Percentiles rank a stretch among this genome's conserved stretches.
These are phyloP conservation scores for Kurtzmaniella quercitrusa DNA, from an alignment of 1,139 yeast species.

Conservation along the genomic window DNA sequence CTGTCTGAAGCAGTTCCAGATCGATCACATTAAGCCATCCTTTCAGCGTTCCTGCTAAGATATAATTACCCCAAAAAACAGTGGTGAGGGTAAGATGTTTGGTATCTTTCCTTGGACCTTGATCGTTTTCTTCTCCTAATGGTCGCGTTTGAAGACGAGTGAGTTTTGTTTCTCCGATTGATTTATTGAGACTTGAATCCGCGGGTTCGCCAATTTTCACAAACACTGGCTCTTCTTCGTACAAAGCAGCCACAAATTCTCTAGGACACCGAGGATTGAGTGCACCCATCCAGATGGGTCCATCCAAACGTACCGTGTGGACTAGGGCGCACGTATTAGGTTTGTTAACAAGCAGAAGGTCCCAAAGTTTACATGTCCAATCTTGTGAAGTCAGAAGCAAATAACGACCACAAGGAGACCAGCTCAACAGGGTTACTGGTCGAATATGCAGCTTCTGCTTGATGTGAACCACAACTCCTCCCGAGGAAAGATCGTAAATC, in stretches of 20 bases:
- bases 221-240: conserved; percentile 53
- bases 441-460: conserved; percentile 61
- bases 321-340: conserved; percentile 32
- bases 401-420: conserved; percentile 76
- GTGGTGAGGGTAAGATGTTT: conserved; percentile 29
- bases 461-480: conserved; percentile 50
- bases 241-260: conserved; percentile 45
- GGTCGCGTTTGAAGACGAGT: not conserved
- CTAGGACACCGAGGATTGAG: conserved; percentile 50
- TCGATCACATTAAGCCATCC: conserved; percentile 66
- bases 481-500: conserved; percentile 68
- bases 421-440: conserved; percentile 69
- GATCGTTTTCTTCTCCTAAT: conserved; percentile 4
- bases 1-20: conserved; percentile 23
- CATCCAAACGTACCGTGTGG: conserved; percentile 52
- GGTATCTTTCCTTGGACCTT: conserved; percentile 13
- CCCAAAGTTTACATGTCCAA: conserved; percentile 85
- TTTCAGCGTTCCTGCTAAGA: conserved; percentile 74
- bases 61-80: conserved; percentile 46
- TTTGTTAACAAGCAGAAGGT: conserved; percentile 40
- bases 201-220: conserved; percentile 23
- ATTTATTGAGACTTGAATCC: too few relatives aligned
- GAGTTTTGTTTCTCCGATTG: too few relatives aligned
- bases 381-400: conserved; percentile 77
- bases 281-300: conserved; percentile 69